These are phyloP conservation scores for Aspergillus candidus DNA, from an alignment of 2,329 filamentous ascomycete genomes.

Conservation along the genomic window DNA sequence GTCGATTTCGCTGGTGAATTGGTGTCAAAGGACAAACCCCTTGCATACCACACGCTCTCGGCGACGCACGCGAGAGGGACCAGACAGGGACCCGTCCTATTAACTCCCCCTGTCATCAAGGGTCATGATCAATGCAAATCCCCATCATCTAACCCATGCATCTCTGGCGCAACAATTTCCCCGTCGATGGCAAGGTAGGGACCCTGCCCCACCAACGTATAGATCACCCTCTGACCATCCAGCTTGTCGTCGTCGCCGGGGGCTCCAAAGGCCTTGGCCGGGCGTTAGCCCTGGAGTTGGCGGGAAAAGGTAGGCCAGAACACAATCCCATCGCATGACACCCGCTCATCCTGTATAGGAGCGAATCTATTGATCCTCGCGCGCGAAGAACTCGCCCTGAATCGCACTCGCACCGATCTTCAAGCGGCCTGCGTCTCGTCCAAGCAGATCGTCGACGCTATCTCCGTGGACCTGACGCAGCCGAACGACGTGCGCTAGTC, in stretches of 20 bases:
- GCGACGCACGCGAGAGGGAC: too few relatives aligned
- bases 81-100: too few relatives aligned
- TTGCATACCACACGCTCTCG: too few relatives aligned
- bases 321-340: not conserved
- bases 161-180: not conserved
- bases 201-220: not conserved
- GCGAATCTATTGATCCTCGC: conserved; percentile 5
- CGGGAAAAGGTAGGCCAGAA: not conserved
- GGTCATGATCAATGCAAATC: too few relatives aligned
- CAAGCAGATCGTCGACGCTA: not conserved
- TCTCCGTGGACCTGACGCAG: conserved; percentile 1
- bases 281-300: conserved; percentile 1
- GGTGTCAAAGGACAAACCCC: too few relatives aligned
- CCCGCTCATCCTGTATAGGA: not conserved
- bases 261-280: conserved; percentile 8
- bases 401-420: too few relatives aligned
- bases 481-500: not conserved
- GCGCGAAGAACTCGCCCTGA: not conserved
- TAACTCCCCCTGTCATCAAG: too few relatives aligned
- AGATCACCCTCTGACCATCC: not conserved
- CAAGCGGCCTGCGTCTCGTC: not conserved
- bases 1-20: too few relatives aligned
- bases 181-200: not conserved
- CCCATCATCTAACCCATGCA: too few relatives aligned
- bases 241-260: conserved; percentile 5